Evolutionary conservation across 2,329 filamentous ascomycete species (phyloP).

Genomic region (Alternaria infectoria): DNA sequence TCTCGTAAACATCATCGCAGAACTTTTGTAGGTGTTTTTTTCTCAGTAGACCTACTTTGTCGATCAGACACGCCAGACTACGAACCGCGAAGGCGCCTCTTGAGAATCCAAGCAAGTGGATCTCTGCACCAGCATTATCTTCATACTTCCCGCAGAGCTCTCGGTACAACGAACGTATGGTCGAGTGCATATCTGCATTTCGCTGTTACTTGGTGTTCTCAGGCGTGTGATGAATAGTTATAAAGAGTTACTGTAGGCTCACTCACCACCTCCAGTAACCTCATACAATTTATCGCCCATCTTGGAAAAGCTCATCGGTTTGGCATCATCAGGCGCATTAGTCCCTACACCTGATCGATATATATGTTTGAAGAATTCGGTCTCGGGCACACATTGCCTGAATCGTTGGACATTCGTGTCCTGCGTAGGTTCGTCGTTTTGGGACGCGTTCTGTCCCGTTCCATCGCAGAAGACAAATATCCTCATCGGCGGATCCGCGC

Average conservation of each 20-base stretch:
- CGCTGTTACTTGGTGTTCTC: neutral
- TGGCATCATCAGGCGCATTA: accelerated
- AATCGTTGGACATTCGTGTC: neutral
- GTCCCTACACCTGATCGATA: neutral
- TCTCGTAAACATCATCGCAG: no score
- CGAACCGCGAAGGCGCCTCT: neutral
- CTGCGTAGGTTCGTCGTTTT: neutral
- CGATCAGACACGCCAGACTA: no score
- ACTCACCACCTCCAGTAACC: no score
- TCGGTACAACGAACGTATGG: accelerated
- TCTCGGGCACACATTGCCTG: neutral
- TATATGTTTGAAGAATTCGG: accelerated
- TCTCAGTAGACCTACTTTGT: no score
- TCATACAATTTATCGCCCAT: accelerated
- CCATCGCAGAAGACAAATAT: neutral
- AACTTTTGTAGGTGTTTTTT: accelerated
- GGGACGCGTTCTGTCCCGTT: neutral
- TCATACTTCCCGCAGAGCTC: neutral
- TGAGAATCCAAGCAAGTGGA: neutral
- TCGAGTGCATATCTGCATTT: accelerated
- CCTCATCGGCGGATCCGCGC: accelerated
- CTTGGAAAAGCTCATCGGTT: accelerated
- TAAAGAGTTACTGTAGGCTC: no score
- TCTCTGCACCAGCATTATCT: accelerated
- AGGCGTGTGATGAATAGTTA: no score